Percentiles rank a stretch among this genome's conserved stretches.
These are phyloP conservation scores for Bipolaris victoriae DNA, from an alignment of 2,329 filamentous ascomycete genomes.

Conservation along the genomic window DNA sequence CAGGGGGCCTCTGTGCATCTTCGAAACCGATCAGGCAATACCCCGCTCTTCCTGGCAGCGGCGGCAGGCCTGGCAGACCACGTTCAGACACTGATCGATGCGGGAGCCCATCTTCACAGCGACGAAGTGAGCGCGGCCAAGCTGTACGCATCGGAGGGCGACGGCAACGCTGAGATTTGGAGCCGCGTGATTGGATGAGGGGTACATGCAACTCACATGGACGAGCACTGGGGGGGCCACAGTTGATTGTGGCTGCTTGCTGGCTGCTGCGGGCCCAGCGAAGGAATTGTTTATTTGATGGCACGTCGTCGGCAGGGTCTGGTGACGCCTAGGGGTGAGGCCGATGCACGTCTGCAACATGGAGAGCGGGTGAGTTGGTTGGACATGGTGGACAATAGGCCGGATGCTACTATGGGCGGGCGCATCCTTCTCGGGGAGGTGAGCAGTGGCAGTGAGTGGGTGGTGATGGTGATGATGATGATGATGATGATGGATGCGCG, in stretches of 20 bases:
- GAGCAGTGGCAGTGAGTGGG: no score
- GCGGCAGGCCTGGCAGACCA: conserved; percentile 62
- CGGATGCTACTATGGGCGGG: conserved; percentile 18
- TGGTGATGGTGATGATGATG: no score
- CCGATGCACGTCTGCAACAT: conserved; percentile 26
- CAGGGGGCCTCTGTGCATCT: conserved; percentile 65
- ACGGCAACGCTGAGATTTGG: conserved; percentile 45
- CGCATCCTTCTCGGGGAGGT: background rate
- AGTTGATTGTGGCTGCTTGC: conserved; percentile 37
- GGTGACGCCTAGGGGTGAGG: conserved; percentile 34
- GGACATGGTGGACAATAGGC: conserved; percentile 28
- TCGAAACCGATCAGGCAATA: conserved; percentile 63
- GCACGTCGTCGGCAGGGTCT: conserved; percentile 30
- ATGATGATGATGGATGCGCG: no score
- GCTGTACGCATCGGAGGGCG: conserved; percentile 48
- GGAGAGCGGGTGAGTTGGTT: conserved; percentile 27
- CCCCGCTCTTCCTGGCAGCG: conserved; percentile 65
- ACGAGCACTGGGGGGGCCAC: conserved; percentile 28
- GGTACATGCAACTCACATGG: conserved; percentile 8
- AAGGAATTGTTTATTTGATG: conserved; percentile 22
- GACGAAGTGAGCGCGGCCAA: conserved; percentile 62
- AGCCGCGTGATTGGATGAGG: conserved; percentile 42
- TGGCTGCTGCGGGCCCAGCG: conserved; percentile 26
- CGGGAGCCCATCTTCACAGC: conserved; percentile 65
- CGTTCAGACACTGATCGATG: conserved; percentile 60